Base-by-base conservation (phyloP, 2,329 filamentous ascomycete species). In the Neopestalotiopsis rosae region DNA sequence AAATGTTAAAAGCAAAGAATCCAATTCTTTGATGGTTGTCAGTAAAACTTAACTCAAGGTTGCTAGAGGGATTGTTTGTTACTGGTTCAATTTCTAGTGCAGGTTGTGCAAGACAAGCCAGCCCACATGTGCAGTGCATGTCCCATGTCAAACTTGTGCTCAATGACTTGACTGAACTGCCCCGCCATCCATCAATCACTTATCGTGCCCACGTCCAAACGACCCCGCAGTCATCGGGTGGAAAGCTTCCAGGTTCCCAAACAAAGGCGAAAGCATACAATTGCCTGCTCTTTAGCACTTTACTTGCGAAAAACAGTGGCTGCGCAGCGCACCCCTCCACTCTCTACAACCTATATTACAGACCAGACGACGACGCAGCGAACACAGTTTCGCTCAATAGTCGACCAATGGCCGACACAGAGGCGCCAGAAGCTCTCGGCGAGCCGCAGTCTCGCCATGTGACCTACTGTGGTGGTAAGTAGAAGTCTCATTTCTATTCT, bases 401-500 rank as follows among this genome's bases (percentile, higher is more conserved):
- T 52, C 45, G 45, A 52, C n/a, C 67, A 72, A 89, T 89, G 88
- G 86, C 87, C 75, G 88, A 89, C 74, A 79, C 80, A 67, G 86
- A 88, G 72, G 81, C 85, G 68, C 71, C 81, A 70, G 85, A 86
- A 66, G 80, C 73, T 66, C 74, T 78, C 64, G 73, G 79, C 67
- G 86, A 87, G 79, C 83, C 83, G 58, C 86, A 88, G 75, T 78
- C 83, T 73, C 83, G 87, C 72, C 81, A 83, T 75, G 84, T 89
- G 66, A 76, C 81, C 65, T 90, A 90, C 79, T 90, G 88, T 74
- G 87, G 86, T 73, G 87, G 88, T 89, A 85, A 77, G 87, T 81
- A 70, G 45, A 61, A 67, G 14, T 30, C 52, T 34, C 42, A 32
- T n/a, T 62, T 17, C 28, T 10, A 17, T 5, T 12, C 30, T 20